A percentile compares a stretch with the other conserved stretches of the same genome.
phyloP scores from a whole-genome alignment of 306 rosid species.

The Morella rubra region DNA sequence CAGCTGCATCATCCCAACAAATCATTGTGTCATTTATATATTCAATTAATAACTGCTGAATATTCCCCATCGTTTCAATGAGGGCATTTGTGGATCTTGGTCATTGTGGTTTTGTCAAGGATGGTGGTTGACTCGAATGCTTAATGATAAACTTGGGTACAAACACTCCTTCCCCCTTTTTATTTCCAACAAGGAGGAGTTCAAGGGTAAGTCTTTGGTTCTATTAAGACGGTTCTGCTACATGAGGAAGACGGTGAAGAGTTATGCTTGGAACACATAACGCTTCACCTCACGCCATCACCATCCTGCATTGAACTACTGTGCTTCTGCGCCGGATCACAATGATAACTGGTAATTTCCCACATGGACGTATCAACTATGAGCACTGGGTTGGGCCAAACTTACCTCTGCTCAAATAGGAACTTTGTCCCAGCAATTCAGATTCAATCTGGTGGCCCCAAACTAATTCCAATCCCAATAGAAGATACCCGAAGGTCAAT shows the following conservation, averaged over 20 bases:
- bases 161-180: background rate
- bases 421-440: background rate
- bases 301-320: background rate
- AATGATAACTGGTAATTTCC: background rate
- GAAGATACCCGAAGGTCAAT: background rate
- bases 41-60: background rate
- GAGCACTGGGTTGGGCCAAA: background rate
- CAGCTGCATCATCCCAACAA: background rate
- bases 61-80: background rate
- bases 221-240: background rate
- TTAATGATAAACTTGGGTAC: background rate
- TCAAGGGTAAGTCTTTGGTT: background rate
- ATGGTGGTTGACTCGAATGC: background rate
- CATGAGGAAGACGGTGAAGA: background rate
- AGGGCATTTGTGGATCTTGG: background rate
- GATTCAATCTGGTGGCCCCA: background rate
- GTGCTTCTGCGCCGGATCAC: background rate
- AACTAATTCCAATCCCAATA: background rate
- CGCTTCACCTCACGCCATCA: background rate
- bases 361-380: background rate
- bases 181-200: background rate
- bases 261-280: background rate
- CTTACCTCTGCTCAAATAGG: slow-evolving; percentile 1
- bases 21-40: background rate
- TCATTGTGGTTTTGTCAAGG: background rate